Percentiles rank a stretch among this genome's conserved stretches.
Conservation (phyloP, 306 rosid species). For the Luffa acutangula region DNA sequence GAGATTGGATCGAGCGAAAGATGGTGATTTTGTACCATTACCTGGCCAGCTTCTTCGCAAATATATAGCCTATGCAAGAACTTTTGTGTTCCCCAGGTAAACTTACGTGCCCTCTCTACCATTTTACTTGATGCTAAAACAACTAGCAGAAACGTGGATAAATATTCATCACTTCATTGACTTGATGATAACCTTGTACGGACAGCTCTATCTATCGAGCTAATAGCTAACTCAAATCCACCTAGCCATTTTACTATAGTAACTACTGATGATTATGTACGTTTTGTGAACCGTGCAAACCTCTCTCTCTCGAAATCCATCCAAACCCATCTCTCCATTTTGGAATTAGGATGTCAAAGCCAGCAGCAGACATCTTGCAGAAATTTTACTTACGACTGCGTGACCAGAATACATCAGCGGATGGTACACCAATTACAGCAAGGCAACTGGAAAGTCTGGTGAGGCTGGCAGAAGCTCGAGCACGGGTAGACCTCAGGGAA, state of each 20-base stretch:
- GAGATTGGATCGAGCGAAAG: conserved; percentile 58
- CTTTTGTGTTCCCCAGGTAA: conserved; percentile 78
- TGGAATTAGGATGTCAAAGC: conserved; percentile 67
- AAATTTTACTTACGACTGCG: conserved; percentile 73
- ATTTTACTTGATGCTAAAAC: not conserved
- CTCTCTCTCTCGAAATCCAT: not conserved
- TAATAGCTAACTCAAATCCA: not conserved
- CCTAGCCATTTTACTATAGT: not conserved
- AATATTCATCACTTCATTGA: not conserved
- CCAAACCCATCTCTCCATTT: not conserved
- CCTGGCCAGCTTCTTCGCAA: conserved; percentile 88
- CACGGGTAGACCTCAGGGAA: conserved; percentile 80
- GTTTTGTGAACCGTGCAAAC: not conserved
- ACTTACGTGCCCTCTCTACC: conserved; percentile 15
- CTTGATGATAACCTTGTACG: not conserved
- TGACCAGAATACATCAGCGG: conserved; percentile 70
- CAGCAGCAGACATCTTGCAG: conserved; percentile 82
- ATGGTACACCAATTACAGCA: conserved; percentile 90
- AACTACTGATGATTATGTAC: not conserved
- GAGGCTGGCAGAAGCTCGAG: conserved; percentile 91
- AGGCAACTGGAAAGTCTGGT: conserved; percentile 95
- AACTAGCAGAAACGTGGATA: not conserved
- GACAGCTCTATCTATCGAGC: not conserved
- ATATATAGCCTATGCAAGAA: conserved; percentile 85
- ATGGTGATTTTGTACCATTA: conserved; percentile 64